Percentiles rank a stretch among this genome's conserved stretches.
phyloP scores from a whole-genome alignment of 2,329 filamentous ascomycete species.

The Colletotrichum sp. region DNA sequence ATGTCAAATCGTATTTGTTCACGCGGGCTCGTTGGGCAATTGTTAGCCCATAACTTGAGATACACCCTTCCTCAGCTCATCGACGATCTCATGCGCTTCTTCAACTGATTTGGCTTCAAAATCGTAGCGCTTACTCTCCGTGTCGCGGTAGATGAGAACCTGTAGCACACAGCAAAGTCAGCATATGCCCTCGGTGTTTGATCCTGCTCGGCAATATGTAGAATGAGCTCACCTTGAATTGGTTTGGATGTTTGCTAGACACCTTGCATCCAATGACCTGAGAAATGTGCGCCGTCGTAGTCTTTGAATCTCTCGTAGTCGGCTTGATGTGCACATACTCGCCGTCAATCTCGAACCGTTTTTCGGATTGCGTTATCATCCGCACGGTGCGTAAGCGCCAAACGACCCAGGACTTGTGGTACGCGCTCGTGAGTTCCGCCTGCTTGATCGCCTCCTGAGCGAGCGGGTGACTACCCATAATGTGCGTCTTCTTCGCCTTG shows the following conservation, averaged over 20 bases:
- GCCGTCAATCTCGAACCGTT: slow-evolving; percentile 79
- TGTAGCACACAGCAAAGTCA: slow-evolving; percentile 27
- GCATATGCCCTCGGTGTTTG: neutral
- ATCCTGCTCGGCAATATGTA: neutral
- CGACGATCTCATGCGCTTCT: slow-evolving; percentile 80
- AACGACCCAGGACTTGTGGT: slow-evolving; percentile 79
- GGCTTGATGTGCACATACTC: slow-evolving; percentile 90
- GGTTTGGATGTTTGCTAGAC: slow-evolving; percentile 77
- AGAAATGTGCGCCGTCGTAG: slow-evolving; percentile 81
- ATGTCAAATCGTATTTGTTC: neutral
- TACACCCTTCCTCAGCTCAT: slow-evolving; percentile 77
- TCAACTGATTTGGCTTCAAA: slow-evolving; percentile 77
- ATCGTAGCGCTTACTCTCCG: slow-evolving; percentile 81
- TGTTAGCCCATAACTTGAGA: slow-evolving; percentile 21
- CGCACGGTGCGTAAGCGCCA: slow-evolving; percentile 84
- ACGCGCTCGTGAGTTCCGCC: slow-evolving; percentile 60
- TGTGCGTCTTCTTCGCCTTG: slow-evolving; percentile 57
- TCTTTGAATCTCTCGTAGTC: slow-evolving; percentile 68
- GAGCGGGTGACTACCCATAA: slow-evolving; percentile 67
- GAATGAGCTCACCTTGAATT: slow-evolving; percentile 69
- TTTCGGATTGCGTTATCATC: slow-evolving; percentile 76
- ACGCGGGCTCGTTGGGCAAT: neutral
- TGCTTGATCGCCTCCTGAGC: slow-evolving; percentile 66
- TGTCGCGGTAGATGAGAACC: slow-evolving; percentile 75
- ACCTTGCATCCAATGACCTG: slow-evolving; percentile 85